A percentile compares a stretch with the other conserved stretches of the same genome.
Evolutionary conservation across 805 yeast genomes (phyloP).

Genomic region (Candida jianshihensis): DNA sequence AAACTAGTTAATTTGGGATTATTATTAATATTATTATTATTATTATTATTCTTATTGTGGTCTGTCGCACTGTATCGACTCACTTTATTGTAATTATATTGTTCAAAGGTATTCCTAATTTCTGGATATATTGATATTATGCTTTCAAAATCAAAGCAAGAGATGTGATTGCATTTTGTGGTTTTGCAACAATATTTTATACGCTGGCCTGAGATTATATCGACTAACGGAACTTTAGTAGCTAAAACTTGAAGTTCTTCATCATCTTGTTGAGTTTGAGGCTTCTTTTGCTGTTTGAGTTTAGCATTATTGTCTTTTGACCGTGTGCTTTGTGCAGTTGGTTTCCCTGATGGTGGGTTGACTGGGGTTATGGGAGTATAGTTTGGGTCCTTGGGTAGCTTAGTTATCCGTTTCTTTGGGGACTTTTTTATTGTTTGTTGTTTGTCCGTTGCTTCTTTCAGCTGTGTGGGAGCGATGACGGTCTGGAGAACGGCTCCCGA

Average conservation of each 20-base stretch:
- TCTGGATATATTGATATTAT: conserved; percentile 9
- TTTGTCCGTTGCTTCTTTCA: no score
- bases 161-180: conserved; percentile 8
- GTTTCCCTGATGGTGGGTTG: no score
- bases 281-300: neutral
- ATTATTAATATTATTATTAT: no score
- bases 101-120: neutral
- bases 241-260: conserved; percentile 11
- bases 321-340: neutral
- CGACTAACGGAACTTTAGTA: conserved; percentile 8
- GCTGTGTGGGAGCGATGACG: no score
- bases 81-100: neutral
- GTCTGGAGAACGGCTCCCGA: no score
- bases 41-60: neutral
- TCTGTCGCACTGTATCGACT: neutral
- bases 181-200: conserved; percentile 11
- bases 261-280: conserved; percentile 2
- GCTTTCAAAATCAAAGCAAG: conserved; percentile 11
- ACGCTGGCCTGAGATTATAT: conserved; percentile 12
- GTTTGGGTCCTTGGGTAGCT: no score
- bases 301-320: neutral
- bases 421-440: no score
- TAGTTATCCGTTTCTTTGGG: no score
- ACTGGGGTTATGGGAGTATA: no score
- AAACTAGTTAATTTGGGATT: no score